Percentiles rank a stretch among this genome's conserved stretches.
Evolutionary conservation across 2,329 filamentous ascomycete species (phyloP).

Genomic region (Fusarium zealandicum): DNA sequence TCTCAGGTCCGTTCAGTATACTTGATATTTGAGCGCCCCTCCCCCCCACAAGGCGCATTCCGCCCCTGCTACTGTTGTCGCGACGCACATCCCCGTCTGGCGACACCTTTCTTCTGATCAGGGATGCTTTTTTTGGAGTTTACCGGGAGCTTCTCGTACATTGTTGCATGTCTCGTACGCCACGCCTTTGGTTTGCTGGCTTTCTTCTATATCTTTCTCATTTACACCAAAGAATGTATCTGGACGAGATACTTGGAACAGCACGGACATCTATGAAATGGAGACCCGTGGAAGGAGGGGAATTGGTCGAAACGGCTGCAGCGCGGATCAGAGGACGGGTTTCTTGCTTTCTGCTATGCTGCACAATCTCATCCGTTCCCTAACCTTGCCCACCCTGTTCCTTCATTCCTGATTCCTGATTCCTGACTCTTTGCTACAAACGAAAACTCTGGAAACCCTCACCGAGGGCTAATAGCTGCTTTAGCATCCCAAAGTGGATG

Average conservation of each 20-base stretch:
- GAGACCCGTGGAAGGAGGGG: constrained; percentile 33
- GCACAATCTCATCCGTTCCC: constrained; percentile 41
- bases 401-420: constrained; percentile 16
- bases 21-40: constrained; percentile 15
- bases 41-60: constrained; percentile 4
- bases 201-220: constrained; percentile 27
- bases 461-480: constrained; percentile 20
- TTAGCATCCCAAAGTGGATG: constrained; percentile 6
- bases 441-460: constrained; percentile 26
- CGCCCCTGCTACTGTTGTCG: constrained; percentile 15
- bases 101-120: constrained; percentile 24
- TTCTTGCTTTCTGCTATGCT: constrained; percentile 44
- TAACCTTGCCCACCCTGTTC: constrained; percentile 21
- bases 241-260: constrained; percentile 26
- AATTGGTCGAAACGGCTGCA: constrained; percentile 35
- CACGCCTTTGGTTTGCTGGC: constrained; percentile 35
- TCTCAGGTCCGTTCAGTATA: constrained; percentile 10
- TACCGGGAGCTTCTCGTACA: constrained; percentile 31
- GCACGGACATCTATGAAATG: constrained; percentile 22
- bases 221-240: constrained; percentile 25
- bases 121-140: constrained; percentile 42
- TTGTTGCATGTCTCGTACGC: constrained; percentile 36
- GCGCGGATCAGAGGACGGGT: constrained; percentile 38
- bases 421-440: constrained; percentile 36
- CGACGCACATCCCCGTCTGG: constrained; percentile 18